Conservation (phyloP, 352 stramenopile species). For the Phytophthora kernoviae region DNA sequence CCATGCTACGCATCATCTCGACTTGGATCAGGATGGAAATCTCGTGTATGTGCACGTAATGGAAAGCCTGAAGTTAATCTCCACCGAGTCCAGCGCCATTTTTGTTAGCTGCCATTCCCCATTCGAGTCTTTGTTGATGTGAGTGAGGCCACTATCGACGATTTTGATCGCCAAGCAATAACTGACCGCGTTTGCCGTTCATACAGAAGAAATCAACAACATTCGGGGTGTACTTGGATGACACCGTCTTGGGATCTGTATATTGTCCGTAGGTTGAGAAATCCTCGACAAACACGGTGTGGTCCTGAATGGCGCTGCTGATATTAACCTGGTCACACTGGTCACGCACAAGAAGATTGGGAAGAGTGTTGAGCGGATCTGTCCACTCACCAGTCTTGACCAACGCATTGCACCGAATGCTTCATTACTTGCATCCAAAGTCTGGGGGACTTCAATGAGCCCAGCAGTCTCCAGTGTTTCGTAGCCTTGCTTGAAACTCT, state of each 20-base stretch:
- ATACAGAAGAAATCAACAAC: constrained; percentile 42
- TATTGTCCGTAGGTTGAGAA: constrained; percentile 26
- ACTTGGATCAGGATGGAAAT: constrained; percentile 44
- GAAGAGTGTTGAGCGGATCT: background rate
- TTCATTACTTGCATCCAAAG: constrained; percentile 38
- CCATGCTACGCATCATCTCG: constrained; percentile 44
- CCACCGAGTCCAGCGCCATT: constrained; percentile 40
- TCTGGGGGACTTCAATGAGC: no score
- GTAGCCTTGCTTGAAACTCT: no score
- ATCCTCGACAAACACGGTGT: constrained; percentile 32
- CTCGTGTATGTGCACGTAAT: constrained; percentile 28
- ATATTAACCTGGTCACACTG: constrained; percentile 16
- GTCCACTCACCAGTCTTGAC: constrained; percentile 25
- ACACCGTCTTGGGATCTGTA: constrained; percentile 11
- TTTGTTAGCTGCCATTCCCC: constrained; percentile 43
- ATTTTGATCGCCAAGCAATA: constrained; percentile 42
- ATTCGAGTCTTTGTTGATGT: constrained; percentile 26
- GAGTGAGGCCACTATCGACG: constrained; percentile 21
- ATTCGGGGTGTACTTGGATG: constrained; percentile 34
- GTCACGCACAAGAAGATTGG: background rate
- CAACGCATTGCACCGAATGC: constrained; percentile 37
- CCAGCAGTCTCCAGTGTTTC: no score
- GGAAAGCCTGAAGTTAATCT: constrained; percentile 28
- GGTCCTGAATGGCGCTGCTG: constrained; percentile 6
- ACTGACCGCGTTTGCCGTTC: constrained; percentile 15